Base-by-base conservation (phyloP, 2,329 filamentous ascomycete species). In the Metarhizium rileyi region DNA sequence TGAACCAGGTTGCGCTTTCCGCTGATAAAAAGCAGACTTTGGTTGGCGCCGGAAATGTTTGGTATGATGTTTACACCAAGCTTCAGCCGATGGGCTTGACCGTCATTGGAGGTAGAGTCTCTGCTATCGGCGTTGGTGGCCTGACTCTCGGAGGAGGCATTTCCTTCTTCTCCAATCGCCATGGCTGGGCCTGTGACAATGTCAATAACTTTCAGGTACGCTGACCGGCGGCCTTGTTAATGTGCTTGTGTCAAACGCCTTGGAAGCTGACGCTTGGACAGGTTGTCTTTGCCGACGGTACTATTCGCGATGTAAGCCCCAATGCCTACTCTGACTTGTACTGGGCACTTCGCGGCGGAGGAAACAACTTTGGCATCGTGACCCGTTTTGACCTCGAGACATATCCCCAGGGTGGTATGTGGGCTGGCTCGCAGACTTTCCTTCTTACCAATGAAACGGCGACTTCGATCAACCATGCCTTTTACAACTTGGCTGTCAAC, bases 301-400 rank as follows among this genome's bases (percentile, higher is more conserved):
- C 63, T 14, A 58, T 73, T 18, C 55, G 75, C 1, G 68, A 63
- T 2, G 75, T 72, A 3, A 70, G 63, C 5, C 25, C 43, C 61
- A 59, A 2, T 55, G 71, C 20, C 67, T 30, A 80, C 28, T 50
- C 66, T 0, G 77, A 81, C 49, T 65, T 83, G 1, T 81, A 75
- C 62, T 81, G 76, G 74, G 79, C 77, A 2, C 66, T 81, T 1
- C 66, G 69, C 35, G 76, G 77, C 18, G 76, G 78, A 1, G 75
- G 77, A 2, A 76, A 75, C 30, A 80, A 73, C 44, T 81, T 77
- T 53, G 78, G 72, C n/a, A 66, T 82, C 4, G 74, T 81, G 4
- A 66, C 71, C 9, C 73, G 72, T 9, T 70, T 81, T 59, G 66
- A 70, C 22, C 57, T 75, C 14, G 60, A 60, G 12, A 68, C 69